Conservation (phyloP, 2,329 filamentous ascomycete genomes). For the Trichophyton rubrum region DNA sequence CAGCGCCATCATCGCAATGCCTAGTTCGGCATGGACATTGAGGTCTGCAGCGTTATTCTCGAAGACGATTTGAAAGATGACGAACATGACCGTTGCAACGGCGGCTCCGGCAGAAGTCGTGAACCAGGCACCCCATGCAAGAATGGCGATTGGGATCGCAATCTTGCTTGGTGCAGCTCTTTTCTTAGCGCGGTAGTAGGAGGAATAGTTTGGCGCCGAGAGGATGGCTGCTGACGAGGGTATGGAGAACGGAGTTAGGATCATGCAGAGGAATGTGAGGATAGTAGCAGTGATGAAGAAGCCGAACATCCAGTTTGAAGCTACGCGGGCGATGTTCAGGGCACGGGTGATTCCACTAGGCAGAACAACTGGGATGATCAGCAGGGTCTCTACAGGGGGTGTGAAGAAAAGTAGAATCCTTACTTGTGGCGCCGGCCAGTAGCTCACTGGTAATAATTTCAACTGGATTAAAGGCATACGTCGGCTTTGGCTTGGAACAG, state of each 20-base stretch:
- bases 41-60: slow-evolving; percentile 54
- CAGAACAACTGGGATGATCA: slow-evolving; percentile 49
- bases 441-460: slow-evolving; percentile 68
- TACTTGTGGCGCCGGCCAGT: slow-evolving; percentile 64
- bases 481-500: slow-evolving; percentile 56
- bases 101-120: slow-evolving; percentile 56
- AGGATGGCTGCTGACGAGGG: slow-evolving; percentile 28
- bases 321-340: slow-evolving; percentile 59
- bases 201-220: slow-evolving; percentile 15
- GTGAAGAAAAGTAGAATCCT: slow-evolving; percentile 17
- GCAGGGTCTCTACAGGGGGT: neutral
- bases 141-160: slow-evolving; percentile 50
- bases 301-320: slow-evolving; percentile 77
- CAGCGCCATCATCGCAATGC: slow-evolving; percentile 65
- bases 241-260: slow-evolving; percentile 45
- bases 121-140: slow-evolving; percentile 56
- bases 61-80: slow-evolving; percentile 68
- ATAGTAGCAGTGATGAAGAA: slow-evolving; percentile 64
- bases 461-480: slow-evolving; percentile 90
- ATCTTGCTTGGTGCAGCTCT: slow-evolving; percentile 24
- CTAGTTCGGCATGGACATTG: slow-evolving; percentile 62
- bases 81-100: slow-evolving; percentile 71
- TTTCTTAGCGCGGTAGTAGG: neutral
- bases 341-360: slow-evolving; percentile 61
- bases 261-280: slow-evolving; percentile 60